Conservation (phyloP, 257 asterid genomes). For the Rauvolfia tetraphylla region DNA sequence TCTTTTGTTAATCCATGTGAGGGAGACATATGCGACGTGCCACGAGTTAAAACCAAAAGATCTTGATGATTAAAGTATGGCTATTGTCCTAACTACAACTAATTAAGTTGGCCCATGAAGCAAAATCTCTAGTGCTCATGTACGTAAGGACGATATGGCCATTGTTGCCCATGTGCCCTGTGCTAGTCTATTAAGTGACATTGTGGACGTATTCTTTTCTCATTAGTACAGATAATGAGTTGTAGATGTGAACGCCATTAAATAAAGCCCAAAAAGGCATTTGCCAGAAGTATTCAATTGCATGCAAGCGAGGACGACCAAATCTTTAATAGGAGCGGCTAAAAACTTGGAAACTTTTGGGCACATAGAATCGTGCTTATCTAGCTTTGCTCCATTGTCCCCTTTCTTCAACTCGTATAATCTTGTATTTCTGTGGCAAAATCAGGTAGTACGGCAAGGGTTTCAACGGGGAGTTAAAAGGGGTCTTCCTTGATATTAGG, state of each 20-base stretch:
- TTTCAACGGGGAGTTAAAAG: not conserved
- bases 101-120: not conserved
- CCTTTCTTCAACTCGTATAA: not conserved
- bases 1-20: constrained; percentile 11
- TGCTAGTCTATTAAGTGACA: constrained; percentile 1
- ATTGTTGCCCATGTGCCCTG: constrained; percentile 15
- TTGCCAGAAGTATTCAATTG: constrained; percentile 12
- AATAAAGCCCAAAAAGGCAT: constrained; percentile 1
- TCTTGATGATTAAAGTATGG: not conserved
- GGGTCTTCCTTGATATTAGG: not conserved
- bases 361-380: constrained; percentile 13
- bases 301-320: constrained; percentile 1
- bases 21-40: constrained; percentile 12
- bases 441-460: constrained; percentile 5
- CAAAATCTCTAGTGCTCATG: not conserved
- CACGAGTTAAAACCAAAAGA: constrained; percentile 6
- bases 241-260: not conserved
- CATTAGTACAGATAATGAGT: not conserved
- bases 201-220: not conserved
- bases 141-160: constrained; percentile 1
- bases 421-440: not conserved
- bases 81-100: not conserved
- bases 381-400: constrained; percentile 4
- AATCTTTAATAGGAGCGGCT: not conserved
- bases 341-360: not conserved